Evolutionary conservation across 768 basidiomycete genomes (phyloP), one percentile per base, ranked within the genome.

Genomic region (Dendrothele bispora): DNA sequence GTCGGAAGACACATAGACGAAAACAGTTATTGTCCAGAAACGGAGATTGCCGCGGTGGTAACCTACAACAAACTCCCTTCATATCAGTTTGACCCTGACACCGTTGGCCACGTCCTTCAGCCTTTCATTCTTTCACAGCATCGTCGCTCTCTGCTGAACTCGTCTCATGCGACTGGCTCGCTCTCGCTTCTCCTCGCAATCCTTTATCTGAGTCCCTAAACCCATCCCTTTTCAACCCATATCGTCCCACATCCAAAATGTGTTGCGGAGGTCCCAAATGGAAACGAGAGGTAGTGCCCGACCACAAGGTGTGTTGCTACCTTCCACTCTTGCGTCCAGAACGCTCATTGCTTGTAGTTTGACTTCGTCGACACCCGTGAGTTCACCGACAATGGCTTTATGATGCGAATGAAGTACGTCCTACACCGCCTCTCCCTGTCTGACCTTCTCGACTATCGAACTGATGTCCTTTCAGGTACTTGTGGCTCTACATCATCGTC

Each of bases 271-370:
- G 84, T 60, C 76, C 87, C 35, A 83, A 89, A 56, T 97, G 95
- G 97, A 98, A 98, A 76, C 80, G 94, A 62, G 97, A 98, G 77
- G 81, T 89, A 58, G 94, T 98, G 37, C 91, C 90, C 46, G 97
- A 98, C 72, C 97, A 98, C 72, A 99, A 98, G 80, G 95, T 93
- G 52, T 46, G 75, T 52, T 47, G n/a, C n/a, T 28, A 11, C 35
- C 36, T 44, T 25, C 36, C 32, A 15, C 24, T 43, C 17, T 35
- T 28, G n/a, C 26, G 29, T 3, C 30, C 12, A 8, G n/a, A 24
- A 36, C 39, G 43, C 43, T 42, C 39, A 27, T 48, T 43, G 59
- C 64, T 66, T 17, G 12, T 47, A 98, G 97, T 98, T 98, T 60
- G 95, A 98, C 76, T 98, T 98, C 61, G 79, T 99, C 61, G 93